phyloP scores from a whole-genome alignment of 2,329 filamentous ascomycete genomes.

The Decorospora gaudefroyi region DNA sequence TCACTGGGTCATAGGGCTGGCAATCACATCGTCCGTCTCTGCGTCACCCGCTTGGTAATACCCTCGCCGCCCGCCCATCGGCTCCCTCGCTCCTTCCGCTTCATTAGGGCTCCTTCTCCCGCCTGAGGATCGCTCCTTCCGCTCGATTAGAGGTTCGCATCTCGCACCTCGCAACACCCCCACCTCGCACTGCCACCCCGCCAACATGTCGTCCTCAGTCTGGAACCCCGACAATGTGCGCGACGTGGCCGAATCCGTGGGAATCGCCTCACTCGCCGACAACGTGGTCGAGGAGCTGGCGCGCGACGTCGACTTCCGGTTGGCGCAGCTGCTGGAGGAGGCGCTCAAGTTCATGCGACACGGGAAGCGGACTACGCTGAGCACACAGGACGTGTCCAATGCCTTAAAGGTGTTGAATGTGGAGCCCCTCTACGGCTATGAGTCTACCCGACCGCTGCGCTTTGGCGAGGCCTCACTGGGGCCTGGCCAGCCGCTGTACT shows the following conservation, averaged over 20 bases:
- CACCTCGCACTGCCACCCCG: constrained; percentile 14
- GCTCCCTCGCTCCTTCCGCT: constrained; percentile 16
- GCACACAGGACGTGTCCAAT: constrained; percentile 85
- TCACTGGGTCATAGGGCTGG: constrained; percentile 39
- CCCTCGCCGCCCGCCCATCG: constrained; percentile 29
- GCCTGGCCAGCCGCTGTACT: constrained; percentile 91
- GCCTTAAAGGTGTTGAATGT: constrained; percentile 86
- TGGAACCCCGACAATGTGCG: constrained; percentile 97
- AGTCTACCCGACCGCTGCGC: constrained; percentile 82
- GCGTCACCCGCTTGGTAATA: constrained; percentile 36
- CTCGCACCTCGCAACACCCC: constrained; percentile 13
- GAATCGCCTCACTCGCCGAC: constrained; percentile 77
- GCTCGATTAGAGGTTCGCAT: constrained; percentile 17
- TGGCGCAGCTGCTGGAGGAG: constrained; percentile 91
- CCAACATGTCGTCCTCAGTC: constrained; percentile 60
- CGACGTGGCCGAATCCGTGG: constrained; percentile 95
- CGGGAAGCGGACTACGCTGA: constrained; percentile 80
- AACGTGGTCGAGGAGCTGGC: constrained; percentile 86
- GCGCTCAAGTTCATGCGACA: constrained; percentile 96
- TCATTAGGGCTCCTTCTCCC: too few relatives aligned
- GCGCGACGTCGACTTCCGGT: constrained; percentile 92
- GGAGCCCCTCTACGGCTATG: constrained; percentile 95
- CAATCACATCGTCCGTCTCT: constrained; percentile 33
- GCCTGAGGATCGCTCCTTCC: constrained; percentile 14
- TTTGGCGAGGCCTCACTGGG: constrained; percentile 95